Conservation (phyloP, 768 basidiomycete genomes). For the Leccinum longicurvipes region DNA sequence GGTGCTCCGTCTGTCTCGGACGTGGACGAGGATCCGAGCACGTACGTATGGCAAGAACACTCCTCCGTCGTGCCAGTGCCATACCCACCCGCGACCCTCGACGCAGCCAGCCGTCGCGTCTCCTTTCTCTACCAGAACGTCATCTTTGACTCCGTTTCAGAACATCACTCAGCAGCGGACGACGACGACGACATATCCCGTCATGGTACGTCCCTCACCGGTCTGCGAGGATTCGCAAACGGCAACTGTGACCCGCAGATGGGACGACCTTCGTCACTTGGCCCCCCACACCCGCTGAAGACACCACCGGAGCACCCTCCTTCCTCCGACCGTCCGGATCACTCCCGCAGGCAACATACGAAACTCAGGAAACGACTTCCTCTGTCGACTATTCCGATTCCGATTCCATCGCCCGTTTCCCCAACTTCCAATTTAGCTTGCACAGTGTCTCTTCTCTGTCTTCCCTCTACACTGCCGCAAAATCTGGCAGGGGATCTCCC, state of each 20-base stretch:
- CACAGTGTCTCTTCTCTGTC: slow-evolving; percentile 55
- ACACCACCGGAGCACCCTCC: slow-evolving; percentile 21
- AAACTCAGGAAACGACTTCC: slow-evolving; percentile 42
- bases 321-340: slow-evolving; percentile 30
- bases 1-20: slow-evolving; percentile 42
- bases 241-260: slow-evolving; percentile 27
- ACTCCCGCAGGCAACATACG: slow-evolving; percentile 28
- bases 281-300: slow-evolving; percentile 44
- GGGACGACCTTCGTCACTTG: slow-evolving; percentile 55
- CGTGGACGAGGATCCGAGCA: slow-evolving; percentile 31
- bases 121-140: slow-evolving; percentile 69
- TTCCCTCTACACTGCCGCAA: slow-evolving; percentile 28
- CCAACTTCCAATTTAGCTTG: slow-evolving; percentile 69
- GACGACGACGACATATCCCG: slow-evolving; percentile 16
- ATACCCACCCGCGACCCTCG: slow-evolving; percentile 54
- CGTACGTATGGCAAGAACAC: slow-evolving; percentile 42
- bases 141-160: slow-evolving; percentile 54
- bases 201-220: slow-evolving; percentile 12
- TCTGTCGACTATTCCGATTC: slow-evolving; percentile 60
- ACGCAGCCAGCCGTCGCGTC: slow-evolving; percentile 65
- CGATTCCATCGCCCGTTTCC: slow-evolving; percentile 72
- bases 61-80: neutral
- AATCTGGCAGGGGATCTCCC: slow-evolving; percentile 36
- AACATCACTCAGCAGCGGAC: slow-evolving; percentile 28
- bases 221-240: slow-evolving; percentile 5